Conservation (phyloP, 2,329 filamentous ascomycete genomes). For the Fusarium sp. region DNA sequence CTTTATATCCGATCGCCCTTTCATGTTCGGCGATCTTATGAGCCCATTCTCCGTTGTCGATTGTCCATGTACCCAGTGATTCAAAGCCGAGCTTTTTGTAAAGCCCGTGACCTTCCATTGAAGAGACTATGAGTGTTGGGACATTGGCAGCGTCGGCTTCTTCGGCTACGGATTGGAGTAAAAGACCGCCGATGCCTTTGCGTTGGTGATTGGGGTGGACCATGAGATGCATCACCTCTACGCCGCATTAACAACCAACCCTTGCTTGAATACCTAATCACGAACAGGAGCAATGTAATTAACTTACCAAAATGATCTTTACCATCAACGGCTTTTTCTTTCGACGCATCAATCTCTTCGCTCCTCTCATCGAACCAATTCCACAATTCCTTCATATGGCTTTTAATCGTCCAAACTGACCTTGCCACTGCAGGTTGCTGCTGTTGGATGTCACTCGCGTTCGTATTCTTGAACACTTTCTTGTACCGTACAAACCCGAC, state of each 20-base stretch:
- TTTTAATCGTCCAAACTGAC: conserved; percentile 28
- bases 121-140: conserved; percentile 36
- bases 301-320: conserved; percentile 35
- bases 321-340: conserved; percentile 34
- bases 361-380: conserved; percentile 31
- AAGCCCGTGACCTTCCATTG: conserved; percentile 31
- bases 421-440: background rate
- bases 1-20: conserved; percentile 22
- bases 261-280: background rate
- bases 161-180: conserved; percentile 31
- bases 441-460: background rate
- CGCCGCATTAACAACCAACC: background rate
- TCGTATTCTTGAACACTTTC: conserved; percentile 6
- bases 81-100: conserved; percentile 38
- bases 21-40: conserved; percentile 29
- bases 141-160: conserved; percentile 31
- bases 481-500: conserved; percentile 43
- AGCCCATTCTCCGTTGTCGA: conserved; percentile 43
- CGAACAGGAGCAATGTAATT: too few species aligned
- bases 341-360: conserved; percentile 35
- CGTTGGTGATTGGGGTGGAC: conserved; percentile 42
- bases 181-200: conserved; percentile 37
- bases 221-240: conserved; percentile 46
- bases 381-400: conserved; percentile 42
- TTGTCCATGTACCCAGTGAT: conserved; percentile 31